Base-by-base conservation (phyloP, 202 grass and related monocot genomes). In the Carex arenaria region DNA sequence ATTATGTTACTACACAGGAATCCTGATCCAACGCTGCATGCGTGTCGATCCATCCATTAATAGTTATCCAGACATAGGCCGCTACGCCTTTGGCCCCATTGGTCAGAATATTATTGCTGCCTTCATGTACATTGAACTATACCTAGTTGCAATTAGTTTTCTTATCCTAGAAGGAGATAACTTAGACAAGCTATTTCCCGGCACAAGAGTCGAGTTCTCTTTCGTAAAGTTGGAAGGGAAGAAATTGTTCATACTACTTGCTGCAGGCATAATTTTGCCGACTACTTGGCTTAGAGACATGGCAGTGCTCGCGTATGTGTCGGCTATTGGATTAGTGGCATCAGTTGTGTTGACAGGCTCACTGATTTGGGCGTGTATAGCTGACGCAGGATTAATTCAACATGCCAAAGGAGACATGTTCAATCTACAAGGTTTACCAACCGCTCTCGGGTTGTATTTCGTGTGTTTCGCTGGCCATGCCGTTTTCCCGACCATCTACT, bases 111-210 rank as follows among this genome's bases (percentile, higher is more conserved):
- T 83, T 43, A 88, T 96, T 57, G 72, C 86, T 6, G 26, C 47
- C 72, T 67, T 97, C 87, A 90, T 97, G 87, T 97, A 91, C 78
- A 54, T 80, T 0, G 91, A 97, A 88, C 79, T 97, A 10, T 93
- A 97, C 87, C 89, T 97, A n/a, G 89, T 97, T 13, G 94, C 91
- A 3, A 59, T 90, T 67, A 87, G 94, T 49, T 97, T 97, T 85
- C 78, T 97, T 17, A 75, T 97, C 47, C 82, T 93, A 56, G 91
- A 91, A 67, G 94, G 94, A 2, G 89, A 93, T 85, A 97, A 93
- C 87, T 85, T 97, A 20, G 91, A 91, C 73, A 93, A 97, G 59
- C 68, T 97, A 4, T 86, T 93, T 78, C 94, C 91, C 4, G 82
- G 75, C 15, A 15, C 77, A n/a, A 15, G 11, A 52, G 18, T 92